Base-by-base conservation (phyloP, 345 rosid genomes). In the Hibiscus trionum region DNA sequence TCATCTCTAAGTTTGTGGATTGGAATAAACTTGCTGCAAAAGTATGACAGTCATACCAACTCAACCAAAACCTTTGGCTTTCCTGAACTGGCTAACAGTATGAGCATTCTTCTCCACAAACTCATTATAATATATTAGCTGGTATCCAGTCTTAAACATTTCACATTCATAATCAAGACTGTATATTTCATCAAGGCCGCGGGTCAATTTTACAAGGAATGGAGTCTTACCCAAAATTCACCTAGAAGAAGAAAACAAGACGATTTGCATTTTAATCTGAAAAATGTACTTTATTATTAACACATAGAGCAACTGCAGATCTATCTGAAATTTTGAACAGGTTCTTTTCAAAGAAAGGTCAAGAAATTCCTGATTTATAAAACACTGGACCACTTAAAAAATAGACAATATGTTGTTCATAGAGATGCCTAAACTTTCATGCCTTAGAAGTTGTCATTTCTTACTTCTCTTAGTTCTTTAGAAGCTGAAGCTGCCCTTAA, bases 391-490 rank as follows among this genome's bases (percentile, higher is more conserved):
- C 35, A n/a, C 5, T 46, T 66, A 66, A 66, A 5, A 24, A 7
- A 26, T 6, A 69, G 59, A 3, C 3, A n/a, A 35, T 29, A 69
- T 17, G 44, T 16, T 12, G 39, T 16, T 16, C 61, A n/a, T 33
- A 55, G 33, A 37, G 44, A 29, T 17, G 16, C 16, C 19, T 27
- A 69, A 49, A 52, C 14, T 27, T 4, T 15, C 63, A 53, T 35
- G 31, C 62, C 60, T 35, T 70, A 19, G 39, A 55, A 55, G 7
- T 31, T 29, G 52, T 7, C 2, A 7, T 69, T 65, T 16, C 10
- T 66, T 65, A 76, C 79, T 67, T 67, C 58, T 9, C 5, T 47
- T 55, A 72, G 61, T 39, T 65, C 65, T 31, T 60, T 44, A 55
- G 76, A 64, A 33, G 4, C 33, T 58, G 76, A 73, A 70, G 27